Percentiles rank a stretch among this genome's conserved stretches.
Conservation (phyloP, 2,329 filamentous ascomycete species). For the Aurifilum marmelostoma region DNA sequence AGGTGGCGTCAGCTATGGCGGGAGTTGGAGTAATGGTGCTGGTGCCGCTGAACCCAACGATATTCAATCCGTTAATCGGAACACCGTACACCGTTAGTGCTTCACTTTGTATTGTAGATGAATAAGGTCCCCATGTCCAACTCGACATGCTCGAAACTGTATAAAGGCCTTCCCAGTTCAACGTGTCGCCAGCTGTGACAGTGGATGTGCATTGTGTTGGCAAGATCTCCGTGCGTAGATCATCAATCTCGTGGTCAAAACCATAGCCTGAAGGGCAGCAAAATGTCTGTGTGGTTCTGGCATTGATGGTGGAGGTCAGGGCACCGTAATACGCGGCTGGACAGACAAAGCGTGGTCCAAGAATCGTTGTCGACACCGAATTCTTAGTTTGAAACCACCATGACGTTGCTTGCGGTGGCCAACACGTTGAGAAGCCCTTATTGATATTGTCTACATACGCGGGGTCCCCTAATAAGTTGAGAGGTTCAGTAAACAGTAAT, state of each 20-base stretch:
- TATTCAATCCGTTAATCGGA: background rate
- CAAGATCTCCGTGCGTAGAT: background rate
- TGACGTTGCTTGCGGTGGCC: background rate
- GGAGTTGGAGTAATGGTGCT: background rate
- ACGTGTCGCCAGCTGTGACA: background rate
- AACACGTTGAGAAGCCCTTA: background rate
- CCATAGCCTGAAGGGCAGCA: background rate
- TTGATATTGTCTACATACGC: background rate
- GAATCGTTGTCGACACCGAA: background rate
- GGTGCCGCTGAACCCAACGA: background rate
- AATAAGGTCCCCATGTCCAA: background rate
- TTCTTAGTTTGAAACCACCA: background rate
- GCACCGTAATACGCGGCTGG: background rate
- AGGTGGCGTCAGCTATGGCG: background rate
- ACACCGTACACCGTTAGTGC: background rate
- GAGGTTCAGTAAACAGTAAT: background rate
- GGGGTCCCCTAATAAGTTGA: background rate
- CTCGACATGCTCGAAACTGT: background rate
- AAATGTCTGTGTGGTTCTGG: background rate
- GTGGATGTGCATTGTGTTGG: conserved; percentile 2
- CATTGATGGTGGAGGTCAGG: background rate
- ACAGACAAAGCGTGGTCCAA: background rate
- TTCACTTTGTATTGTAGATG: background rate
- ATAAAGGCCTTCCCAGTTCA: background rate
- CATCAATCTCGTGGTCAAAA: background rate